Percentiles rank a stretch among this genome's conserved stretches.
Evolutionary conservation across 495 filamentous ascomycete species (phyloP).

Genomic region (Xylaria bambusicola): DNA sequence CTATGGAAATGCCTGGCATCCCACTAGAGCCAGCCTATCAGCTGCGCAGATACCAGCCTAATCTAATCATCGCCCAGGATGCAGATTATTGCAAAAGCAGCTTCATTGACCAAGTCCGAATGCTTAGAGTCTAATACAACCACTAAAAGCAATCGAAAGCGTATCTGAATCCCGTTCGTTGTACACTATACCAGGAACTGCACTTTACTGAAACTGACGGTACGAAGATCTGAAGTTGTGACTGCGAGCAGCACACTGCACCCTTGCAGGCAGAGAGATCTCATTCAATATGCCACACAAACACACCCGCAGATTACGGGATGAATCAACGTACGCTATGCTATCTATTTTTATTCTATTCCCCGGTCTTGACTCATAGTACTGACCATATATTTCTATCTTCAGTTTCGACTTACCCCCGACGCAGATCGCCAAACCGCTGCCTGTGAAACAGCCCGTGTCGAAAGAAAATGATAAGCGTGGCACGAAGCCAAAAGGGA

Average conservation of each 20-base stretch:
- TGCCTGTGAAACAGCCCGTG: conserved; percentile 54
- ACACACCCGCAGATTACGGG: conserved; percentile 66
- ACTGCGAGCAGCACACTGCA: background rate
- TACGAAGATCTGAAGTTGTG: too few relatives aligned
- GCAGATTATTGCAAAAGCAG: conserved; percentile 5
- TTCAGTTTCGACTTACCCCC: conserved; percentile 75
- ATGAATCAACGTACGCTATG: conserved; percentile 40
- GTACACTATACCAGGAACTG: background rate
- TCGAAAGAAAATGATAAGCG: conserved; percentile 33
- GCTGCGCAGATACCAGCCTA: too few relatives aligned
- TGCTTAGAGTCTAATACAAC: too few relatives aligned
- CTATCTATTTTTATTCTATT: background rate
- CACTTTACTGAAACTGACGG: too few relatives aligned
- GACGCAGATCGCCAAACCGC: conserved; percentile 64
- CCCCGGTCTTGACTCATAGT: background rate
- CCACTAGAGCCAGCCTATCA: too few relatives aligned
- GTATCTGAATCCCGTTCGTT: too few relatives aligned
- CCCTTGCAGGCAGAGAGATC: background rate
- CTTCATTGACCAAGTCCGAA: too few relatives aligned
- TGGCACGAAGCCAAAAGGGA: conserved; percentile 27
- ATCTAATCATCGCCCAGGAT: too few relatives aligned
- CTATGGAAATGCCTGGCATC: background rate
- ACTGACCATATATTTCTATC: conserved; percentile 31
- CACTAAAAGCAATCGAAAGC: too few relatives aligned
- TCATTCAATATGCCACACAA: conserved; percentile 76